Evolutionary conservation across 306 rosid species (phyloP).

Genomic region (Vigna trinervia): DNA sequence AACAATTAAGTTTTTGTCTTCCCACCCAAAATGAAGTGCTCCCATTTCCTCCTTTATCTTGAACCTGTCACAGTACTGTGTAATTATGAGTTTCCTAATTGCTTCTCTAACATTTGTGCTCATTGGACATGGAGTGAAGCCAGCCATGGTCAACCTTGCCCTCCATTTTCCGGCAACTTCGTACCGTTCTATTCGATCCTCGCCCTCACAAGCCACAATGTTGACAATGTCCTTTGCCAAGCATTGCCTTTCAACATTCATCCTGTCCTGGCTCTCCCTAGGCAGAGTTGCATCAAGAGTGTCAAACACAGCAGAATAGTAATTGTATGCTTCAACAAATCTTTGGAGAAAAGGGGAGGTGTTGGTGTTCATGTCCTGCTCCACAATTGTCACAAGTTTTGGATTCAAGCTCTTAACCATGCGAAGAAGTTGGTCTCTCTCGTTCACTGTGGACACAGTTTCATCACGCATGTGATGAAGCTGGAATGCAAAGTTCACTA

Average conservation of each 20-base stretch:
- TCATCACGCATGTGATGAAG: constrained; percentile 98
- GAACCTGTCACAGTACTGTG: constrained; percentile 75
- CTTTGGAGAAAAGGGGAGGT: constrained; percentile 82
- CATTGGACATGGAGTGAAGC: constrained; percentile 72
- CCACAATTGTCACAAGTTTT: constrained; percentile 90
- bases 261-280: constrained; percentile 88
- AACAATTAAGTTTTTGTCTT: constrained; percentile 80
- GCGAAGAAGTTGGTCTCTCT: constrained; percentile 85
- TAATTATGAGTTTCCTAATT: constrained; percentile 58
- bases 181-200: constrained; percentile 87
- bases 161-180: constrained; percentile 98
- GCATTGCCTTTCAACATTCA: constrained; percentile 92
- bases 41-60: constrained; percentile 79
- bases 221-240: constrained; percentile 91
- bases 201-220: constrained; percentile 89
- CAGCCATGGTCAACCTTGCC: constrained; percentile 93
- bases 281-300: constrained; percentile 94
- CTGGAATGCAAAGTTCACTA: constrained; percentile 88
- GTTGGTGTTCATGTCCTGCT: constrained; percentile 94
- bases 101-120: constrained; percentile 55
- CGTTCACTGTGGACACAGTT: constrained; percentile 82
- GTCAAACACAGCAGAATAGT: constrained; percentile 85
- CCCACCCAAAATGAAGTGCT: constrained; percentile 91
- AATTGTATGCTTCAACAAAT: constrained; percentile 75
- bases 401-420: constrained; percentile 89